These are phyloP conservation scores for Digitaria exilis DNA, from an alignment of 202 grass and related monocot genomes.

Conservation along the genomic window DNA sequence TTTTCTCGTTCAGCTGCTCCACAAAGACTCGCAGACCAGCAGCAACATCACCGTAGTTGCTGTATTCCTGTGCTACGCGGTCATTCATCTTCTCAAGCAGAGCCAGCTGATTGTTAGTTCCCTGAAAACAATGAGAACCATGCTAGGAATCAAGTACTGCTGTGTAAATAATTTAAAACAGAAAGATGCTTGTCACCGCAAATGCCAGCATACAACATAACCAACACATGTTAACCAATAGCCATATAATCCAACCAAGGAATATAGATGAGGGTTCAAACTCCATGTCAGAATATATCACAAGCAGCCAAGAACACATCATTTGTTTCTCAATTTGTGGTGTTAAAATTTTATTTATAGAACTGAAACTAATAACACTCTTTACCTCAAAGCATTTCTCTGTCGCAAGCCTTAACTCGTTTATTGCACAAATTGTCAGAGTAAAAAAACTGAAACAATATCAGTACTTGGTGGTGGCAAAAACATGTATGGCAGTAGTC, in stretches of 20 bases:
- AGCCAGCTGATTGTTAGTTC: slow-evolving; percentile 71
- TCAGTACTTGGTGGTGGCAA: neutral
- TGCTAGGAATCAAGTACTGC: neutral
- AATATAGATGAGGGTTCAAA: neutral
- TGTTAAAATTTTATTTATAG: neutral
- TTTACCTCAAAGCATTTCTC: neutral
- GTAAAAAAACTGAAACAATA: slow-evolving; percentile 1
- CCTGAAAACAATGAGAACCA: slow-evolving; percentile 49
- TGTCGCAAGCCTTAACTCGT: neutral
- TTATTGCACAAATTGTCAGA: neutral
- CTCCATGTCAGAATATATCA: neutral
- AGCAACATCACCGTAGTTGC: slow-evolving; percentile 65
- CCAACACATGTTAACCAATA: neutral
- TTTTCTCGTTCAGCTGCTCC: slow-evolving; percentile 85
- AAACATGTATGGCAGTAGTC: neutral
- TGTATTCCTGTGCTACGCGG: slow-evolving; percentile 73
- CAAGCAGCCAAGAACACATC: neutral
- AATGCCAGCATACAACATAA: neutral
- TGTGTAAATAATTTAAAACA: neutral
- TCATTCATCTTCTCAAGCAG: slow-evolving; percentile 90
- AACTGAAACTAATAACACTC: neutral
- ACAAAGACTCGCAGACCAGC: slow-evolving; percentile 85
- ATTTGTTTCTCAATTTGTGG: neutral
- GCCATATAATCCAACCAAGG: neutral
- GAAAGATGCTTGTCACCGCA: neutral